phyloP scores from a whole-genome alignment of 176 grass and related monocot genomes.

The Dendrocalamus sinicus region DNA sequence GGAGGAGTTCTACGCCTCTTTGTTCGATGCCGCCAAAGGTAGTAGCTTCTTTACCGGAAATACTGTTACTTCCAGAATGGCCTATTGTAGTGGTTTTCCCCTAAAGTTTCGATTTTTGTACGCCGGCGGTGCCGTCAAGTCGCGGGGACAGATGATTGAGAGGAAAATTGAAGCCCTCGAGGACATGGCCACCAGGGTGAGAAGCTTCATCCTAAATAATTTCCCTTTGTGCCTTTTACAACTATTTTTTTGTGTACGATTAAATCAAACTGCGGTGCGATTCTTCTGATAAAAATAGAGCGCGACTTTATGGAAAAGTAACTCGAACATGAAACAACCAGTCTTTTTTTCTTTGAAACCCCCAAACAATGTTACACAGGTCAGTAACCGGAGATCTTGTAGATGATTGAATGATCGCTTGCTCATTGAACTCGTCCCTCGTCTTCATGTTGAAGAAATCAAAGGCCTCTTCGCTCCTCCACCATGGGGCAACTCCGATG shows the following conservation, averaged over 20 bases:
- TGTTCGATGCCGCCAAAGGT: conserved; percentile 70
- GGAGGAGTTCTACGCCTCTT: conserved; percentile 74
- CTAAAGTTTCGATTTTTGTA: background rate
- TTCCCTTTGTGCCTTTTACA: background rate
- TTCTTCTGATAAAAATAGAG: background rate
- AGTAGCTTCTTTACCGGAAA: conserved; percentile 19
- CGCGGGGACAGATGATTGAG: conserved; percentile 60
- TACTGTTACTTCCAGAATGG: background rate
- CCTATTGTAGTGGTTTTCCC: background rate
- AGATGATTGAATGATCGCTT: conserved; percentile 92
- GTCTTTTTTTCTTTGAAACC: background rate
- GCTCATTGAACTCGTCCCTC: conserved; percentile 82
- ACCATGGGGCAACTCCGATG: conserved; percentile 66
- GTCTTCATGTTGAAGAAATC: conserved; percentile 90
- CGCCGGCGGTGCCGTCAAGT: conserved; percentile 54
- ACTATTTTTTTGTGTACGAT: background rate
- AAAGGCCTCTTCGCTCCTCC: conserved; percentile 95
- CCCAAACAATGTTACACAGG: conserved; percentile 51
- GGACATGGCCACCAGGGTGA: conserved; percentile 69
- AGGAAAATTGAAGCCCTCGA: conserved; percentile 86
- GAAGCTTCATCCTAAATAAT: background rate
- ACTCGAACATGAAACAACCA: background rate
- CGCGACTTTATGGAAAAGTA: background rate
- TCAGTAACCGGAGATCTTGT: conserved; percentile 82
- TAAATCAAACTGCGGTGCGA: background rate